Evolutionary conservation across 83 land plant species (phyloP).

Genomic region (Diphasiastrum complanatum): DNA sequence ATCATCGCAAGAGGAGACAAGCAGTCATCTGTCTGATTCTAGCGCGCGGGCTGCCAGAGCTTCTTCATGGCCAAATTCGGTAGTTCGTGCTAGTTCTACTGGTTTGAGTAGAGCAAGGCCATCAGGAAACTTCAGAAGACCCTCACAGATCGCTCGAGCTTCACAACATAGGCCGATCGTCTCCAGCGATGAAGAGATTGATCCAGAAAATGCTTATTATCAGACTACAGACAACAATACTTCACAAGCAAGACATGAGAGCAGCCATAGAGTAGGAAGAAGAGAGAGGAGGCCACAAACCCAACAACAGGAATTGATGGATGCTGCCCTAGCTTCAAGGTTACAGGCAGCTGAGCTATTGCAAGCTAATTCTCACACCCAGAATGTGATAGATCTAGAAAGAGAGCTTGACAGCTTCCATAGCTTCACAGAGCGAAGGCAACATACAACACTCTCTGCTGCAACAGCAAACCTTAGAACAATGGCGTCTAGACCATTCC

Average conservation of each 20-base stretch:
- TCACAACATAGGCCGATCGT: too few species aligned
- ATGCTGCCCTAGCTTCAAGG: conserved; percentile 71
- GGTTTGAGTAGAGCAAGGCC: too few species aligned
- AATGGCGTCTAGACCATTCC: conserved; percentile 54
- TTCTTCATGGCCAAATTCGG: conserved; percentile 4
- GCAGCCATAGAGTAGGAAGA: conserved; percentile 19
- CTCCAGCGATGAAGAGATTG: too few species aligned
- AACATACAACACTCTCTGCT: neutral
- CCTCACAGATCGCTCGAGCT: too few species aligned
- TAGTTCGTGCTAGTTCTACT: too few species aligned
- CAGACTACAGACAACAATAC: neutral
- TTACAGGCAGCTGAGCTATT: conserved; percentile 65
- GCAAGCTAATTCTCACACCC: conserved; percentile 6
- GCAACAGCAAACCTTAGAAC: conserved; percentile 39
- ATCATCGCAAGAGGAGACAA: conserved; percentile 11
- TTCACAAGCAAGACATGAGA: neutral
- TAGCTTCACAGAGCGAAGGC: neutral
- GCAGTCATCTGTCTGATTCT: neutral
- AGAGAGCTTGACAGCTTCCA: too few species aligned
- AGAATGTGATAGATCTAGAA: too few species aligned
- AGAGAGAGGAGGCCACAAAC: conserved; percentile 17
- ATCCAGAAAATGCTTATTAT: too few species aligned
- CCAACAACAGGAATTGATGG: conserved; percentile 38
- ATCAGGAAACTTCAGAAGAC: too few species aligned
- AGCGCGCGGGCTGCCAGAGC: conserved; percentile 11